Evolutionary conservation across 2,329 filamentous ascomycete species (phyloP), one percentile per base, ranked within the genome.

Genomic region (Hypocreales sp.): DNA sequence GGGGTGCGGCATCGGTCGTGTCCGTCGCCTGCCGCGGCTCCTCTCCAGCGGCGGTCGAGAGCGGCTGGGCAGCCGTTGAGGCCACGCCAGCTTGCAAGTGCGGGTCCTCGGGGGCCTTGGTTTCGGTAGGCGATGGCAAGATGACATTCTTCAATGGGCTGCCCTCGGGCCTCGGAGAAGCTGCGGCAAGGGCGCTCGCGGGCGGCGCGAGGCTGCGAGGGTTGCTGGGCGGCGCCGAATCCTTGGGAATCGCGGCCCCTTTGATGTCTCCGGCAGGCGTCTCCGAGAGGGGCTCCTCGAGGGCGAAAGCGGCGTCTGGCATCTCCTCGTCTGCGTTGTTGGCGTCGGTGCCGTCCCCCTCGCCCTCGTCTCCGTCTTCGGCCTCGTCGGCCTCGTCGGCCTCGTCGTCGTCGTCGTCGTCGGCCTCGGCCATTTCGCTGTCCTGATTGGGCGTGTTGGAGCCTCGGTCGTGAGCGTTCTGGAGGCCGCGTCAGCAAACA

Each of bases 91-190:
- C 25, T 9, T 39, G 22, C 8, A 25, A 22, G 12, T 27, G 24
- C 20, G 17, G 27, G 11, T 32, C 33, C 28, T 39, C 34, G 5
- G 35, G 26, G 15, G 34, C 22, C 8, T 33, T 18, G 14, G 50
- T 40, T 13, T 59, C 54, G 1, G 54, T 56, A 1, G 63, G 60
- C 8, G 63, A 64, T 8, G 50, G 53, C 11, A 63, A 32, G 16
- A 61, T 47, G 20, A 66, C 60, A 26, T 67, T 62, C 45, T 67
- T 67, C 13, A 68, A 43, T 1, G 64, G 64, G 28, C 64, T 69
- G 3, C 63, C 64, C 35, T 65, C 63, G 4, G 53, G 38, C 34
- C 40, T 52, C 1, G 52, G 48, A 4, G 53, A 47, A 20, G 38
- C 34, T 25, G 40, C 33, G 3, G 42, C 35, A 15, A 47, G 35